Conservation (phyloP, 495 filamentous ascomycete genomes). For the Eremomyces bilateralis region DNA sequence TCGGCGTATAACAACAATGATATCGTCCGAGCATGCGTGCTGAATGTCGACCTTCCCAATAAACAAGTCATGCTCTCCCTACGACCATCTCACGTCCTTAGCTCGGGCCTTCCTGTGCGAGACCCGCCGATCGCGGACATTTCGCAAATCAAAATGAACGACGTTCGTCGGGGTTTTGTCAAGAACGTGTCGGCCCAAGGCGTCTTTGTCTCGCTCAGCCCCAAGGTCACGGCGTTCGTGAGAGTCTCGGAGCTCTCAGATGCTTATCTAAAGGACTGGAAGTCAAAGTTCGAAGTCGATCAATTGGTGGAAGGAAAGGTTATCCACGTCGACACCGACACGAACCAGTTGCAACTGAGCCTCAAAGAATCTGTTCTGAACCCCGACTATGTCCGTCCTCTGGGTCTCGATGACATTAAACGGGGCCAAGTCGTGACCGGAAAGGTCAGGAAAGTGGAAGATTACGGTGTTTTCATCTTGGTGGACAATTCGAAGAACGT, state of each 20-base stretch:
- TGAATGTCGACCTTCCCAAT: slow-evolving; percentile 58
- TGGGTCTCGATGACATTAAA: slow-evolving; percentile 49
- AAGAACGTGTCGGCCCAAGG: slow-evolving; percentile 71
- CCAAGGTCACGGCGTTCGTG: slow-evolving; percentile 58
- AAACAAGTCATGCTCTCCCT: slow-evolving; percentile 64
- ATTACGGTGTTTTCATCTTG: slow-evolving; percentile 85
- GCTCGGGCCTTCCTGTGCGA: slow-evolving; percentile 60
- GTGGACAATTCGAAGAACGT: slow-evolving; percentile 67
- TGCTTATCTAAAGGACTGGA: slow-evolving; percentile 85
- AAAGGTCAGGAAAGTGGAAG: slow-evolving; percentile 76
- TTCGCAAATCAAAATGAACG: slow-evolving; percentile 50
- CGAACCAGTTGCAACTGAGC: slow-evolving; percentile 63
- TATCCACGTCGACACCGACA: slow-evolving; percentile 35
- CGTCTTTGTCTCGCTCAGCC: slow-evolving; percentile 60
- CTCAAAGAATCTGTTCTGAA: slow-evolving; percentile 69
- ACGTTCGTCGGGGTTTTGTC: slow-evolving; percentile 73
- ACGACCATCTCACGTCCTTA: slow-evolving; percentile 72
- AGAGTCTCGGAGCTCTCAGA: slow-evolving; percentile 78
- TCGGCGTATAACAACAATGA: slow-evolving; percentile 57
- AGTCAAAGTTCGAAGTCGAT: slow-evolving; percentile 60
- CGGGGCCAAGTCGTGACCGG: slow-evolving; percentile 65
- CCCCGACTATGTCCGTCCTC: slow-evolving; percentile 46
- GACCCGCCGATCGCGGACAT: slow-evolving; percentile 54
- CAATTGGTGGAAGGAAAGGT: slow-evolving; percentile 80
- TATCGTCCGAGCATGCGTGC: slow-evolving; percentile 59